Base-by-base conservation (phyloP, 768 basidiomycete genomes). In the Trametes cubensis region DNA sequence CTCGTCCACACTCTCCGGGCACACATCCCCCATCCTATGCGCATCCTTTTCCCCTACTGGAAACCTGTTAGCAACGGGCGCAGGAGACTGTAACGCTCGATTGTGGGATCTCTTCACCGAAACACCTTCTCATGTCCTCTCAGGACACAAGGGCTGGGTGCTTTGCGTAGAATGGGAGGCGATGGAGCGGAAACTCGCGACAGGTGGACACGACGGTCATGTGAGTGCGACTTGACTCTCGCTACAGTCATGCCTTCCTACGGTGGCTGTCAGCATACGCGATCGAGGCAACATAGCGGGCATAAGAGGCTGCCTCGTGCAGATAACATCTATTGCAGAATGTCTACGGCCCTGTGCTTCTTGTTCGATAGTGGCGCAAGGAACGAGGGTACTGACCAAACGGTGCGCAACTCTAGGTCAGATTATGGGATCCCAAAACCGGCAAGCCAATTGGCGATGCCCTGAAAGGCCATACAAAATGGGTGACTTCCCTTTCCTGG, bases 111-210 rank as follows among this genome's bases (percentile, higher is more conserved):
- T 98, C 51, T 84, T 89, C 69, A 96, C 92, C 0, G 97, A 98
- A 74, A 89, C 86, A 7, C 96, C 97, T 1, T 92, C 91, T 42
- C 89, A 92, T 71, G 89, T 87, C 15, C 81, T 98, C 18, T 76
- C 83, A 0, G 97, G 97, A 0, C 97, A 99, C 71, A 86, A 87
- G 66, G 95, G 95, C 0, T 98, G 95, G 96, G 94, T 99, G 1
- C 81, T 98, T 2, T 98, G 94, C 67, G 92, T 95, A 5, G 97
- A 98, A 70, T 99, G 96, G 95, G 95, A 98, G 69, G 91, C 92
- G 0, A 83, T 92, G 80, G 95, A 98, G 71, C 79, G 94, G 46
- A 89, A 87, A 68, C 77, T 98, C 15, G 96, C 95, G 0, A 94
- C 92, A 4, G 97, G 97, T 1, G 95, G 95, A 0, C 90, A 98